Evolutionary conservation across 1,139 yeast species (phyloP), one percentile per base, ranked within the genome.

Genomic region (Tardiomyces blankii): DNA sequence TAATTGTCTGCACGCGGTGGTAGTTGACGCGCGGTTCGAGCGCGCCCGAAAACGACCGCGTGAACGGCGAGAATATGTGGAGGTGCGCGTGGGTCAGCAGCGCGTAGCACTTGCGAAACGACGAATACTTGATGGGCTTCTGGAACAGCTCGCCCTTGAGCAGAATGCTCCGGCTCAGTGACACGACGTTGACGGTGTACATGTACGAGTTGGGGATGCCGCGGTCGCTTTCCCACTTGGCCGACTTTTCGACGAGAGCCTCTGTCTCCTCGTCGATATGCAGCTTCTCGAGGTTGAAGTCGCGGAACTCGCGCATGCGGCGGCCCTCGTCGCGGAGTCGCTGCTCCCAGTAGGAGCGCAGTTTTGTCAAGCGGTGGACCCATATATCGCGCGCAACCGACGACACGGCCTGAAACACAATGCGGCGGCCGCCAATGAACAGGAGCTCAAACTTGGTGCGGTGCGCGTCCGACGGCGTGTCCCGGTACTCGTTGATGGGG

Each of bases 11-110:
- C 43, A 44, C 44, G 38, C 47, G 42, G 19, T 51, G 52, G 43
- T 55, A 59, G 45, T 57, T 54, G n/a, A 50, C 57, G 14, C n/a
- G 42, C 51, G 25, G 46, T 28, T 12, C 50, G 40, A 49, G 53
- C 33, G 57, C 57, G 13, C 59, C 51, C 40, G 68, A 55, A 30
- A 63, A 65, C 16, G 75, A 73, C 41, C 83, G 64, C 43, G 69
- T 66, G 56, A 65, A 76, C 41, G 72, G 59, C 6, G 72, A 43
- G 51, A 54, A 69, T 2, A 86, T 59, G 1, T 80, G 62, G 39
- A 88, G 55, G 50, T 72, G 77, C 0, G 93, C 91, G 1, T 91
- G 87, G 44, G 84, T 74, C 38, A 87, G 66, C 0, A 85, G 72
- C 13, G 77, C 87, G 60, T 68, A 82, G 56, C 68, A 76, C 49